phyloP scores from a whole-genome alignment of 805 yeast species.

The Saccharomycopsis babjevae region DNA sequence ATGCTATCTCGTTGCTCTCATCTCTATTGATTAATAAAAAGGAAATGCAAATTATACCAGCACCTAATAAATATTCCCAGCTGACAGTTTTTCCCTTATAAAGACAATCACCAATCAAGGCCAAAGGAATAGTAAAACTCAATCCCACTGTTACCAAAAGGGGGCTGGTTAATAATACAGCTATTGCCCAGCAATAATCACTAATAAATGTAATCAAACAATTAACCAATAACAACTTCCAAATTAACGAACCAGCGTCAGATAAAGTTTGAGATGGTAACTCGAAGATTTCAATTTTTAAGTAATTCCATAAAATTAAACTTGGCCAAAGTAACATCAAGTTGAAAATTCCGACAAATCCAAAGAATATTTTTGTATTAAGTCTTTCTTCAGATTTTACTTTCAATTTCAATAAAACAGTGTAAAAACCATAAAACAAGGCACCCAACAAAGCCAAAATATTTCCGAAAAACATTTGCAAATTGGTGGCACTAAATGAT shows the following conservation, averaged over 20 bases:
- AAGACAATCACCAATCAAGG: slow-evolving; percentile 82
- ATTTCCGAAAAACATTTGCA: slow-evolving; percentile 48
- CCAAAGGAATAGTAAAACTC: slow-evolving; percentile 86
- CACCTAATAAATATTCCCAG: slow-evolving; percentile 64
- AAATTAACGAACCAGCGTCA: slow-evolving; percentile 19
- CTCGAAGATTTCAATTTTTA: slow-evolving; percentile 61
- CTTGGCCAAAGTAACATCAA: slow-evolving; percentile 75
- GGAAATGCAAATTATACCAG: slow-evolving; percentile 66
- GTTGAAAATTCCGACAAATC: slow-evolving; percentile 86
- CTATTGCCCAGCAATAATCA: slow-evolving; percentile 93
- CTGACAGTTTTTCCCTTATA: slow-evolving; percentile 57
- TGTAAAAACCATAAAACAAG: slow-evolving; percentile 81
- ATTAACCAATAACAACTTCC: slow-evolving; percentile 48
- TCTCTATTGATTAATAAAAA: slow-evolving; percentile 76
- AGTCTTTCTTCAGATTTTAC: slow-evolving; percentile 66
- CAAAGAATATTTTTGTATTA: slow-evolving; percentile 83
- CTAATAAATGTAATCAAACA: slow-evolving; percentile 73
- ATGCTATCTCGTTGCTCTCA: slow-evolving; percentile 28
- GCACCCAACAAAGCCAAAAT: slow-evolving; percentile 77
- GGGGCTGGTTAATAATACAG: slow-evolving; percentile 88
- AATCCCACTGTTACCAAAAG: slow-evolving; percentile 92
- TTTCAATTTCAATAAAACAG: slow-evolving; percentile 67
- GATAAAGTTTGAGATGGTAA: slow-evolving; percentile 37
- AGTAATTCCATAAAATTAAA: slow-evolving; percentile 49
- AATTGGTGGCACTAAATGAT: slow-evolving; percentile 12